phyloP scores from a whole-genome alignment of 148 eudicot genomes.

The Arbutus unedo region DNA sequence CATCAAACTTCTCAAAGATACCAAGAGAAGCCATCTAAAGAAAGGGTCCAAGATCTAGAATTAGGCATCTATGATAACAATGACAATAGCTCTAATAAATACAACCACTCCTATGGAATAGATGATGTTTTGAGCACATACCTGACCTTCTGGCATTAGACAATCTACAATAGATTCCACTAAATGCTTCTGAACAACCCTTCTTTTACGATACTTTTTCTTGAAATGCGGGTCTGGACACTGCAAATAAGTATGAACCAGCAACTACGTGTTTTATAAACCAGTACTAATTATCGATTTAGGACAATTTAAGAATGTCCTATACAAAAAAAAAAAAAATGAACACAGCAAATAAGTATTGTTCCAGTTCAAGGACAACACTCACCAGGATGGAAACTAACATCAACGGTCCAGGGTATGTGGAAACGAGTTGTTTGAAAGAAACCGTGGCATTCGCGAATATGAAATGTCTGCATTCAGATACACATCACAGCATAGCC shows the following conservation, averaged over 20 bases:
- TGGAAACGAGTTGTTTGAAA: constrained; percentile 65
- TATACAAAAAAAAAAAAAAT: not conserved
- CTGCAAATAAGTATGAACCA: constrained; percentile 38
- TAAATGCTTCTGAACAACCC: constrained; percentile 82
- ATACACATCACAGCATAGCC: constrained; percentile 19
- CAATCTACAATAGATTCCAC: constrained; percentile 64
- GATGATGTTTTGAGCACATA: constrained; percentile 19
- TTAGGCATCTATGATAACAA: not conserved
- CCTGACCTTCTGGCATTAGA: constrained; percentile 73
- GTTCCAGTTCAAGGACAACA: constrained; percentile 3
- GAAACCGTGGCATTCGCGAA: constrained; percentile 83
- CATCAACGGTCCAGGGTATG: constrained; percentile 88
- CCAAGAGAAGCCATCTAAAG: too few species aligned
- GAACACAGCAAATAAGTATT: not conserved
- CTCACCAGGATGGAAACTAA: constrained; percentile 89
- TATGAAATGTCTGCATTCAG: constrained; percentile 67
- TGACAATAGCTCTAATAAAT: not conserved
- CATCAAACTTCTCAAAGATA: too few species aligned
- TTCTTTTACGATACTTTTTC: constrained; percentile 82
- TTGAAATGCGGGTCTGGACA: constrained; percentile 98
- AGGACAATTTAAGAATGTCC: not conserved
- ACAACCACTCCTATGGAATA: not conserved
- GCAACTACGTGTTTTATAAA: not conserved
- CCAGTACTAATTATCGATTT: not conserved
- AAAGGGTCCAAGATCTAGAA: too few species aligned